Base-by-base conservation (phyloP, 352 stramenopile species). In the Globisporangium barbulae region DNA sequence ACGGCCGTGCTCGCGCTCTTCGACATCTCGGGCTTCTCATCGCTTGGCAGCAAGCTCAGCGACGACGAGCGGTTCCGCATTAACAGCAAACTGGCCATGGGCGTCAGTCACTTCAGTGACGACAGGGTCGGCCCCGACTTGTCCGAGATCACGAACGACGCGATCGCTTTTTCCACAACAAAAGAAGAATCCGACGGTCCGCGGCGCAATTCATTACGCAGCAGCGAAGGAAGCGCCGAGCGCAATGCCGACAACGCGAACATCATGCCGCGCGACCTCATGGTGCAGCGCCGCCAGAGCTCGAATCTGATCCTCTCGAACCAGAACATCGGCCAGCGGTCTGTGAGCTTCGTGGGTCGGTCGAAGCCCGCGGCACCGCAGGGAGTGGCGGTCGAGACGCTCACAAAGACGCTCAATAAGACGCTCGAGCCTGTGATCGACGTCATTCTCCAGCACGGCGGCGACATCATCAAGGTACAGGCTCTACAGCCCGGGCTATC, bases 1-100 rank as follows among this genome's bases (percentile, higher is more conserved):
- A 70, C 78, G 0, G 84, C 80, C 0, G 81, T 89, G 5, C 82
- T 95, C 12, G 88, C 78, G 10, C 69, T 96, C 13, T 95, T 96
- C 53, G 86, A 96, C 61, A 93, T 96, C 37, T 93, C 82, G 13
- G 89, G 88, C 4, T 97, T 96, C 66, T 94, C 87, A 0, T 91
- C 80, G 6, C 81, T 95, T 13, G 88, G 84, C 21, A 91, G 87
- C 61, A 78, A 78, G 58, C 79, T 90, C 35, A 84, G 67, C 25
- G 81, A 90, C 4, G 81, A 85, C 25, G 81, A 90, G 58, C 70
- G 70, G 25, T 67, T 76, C 48, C 68, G 81, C 31, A 83, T 78
- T 57, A 74, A 72, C 17, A 68, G 47, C 63, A 59, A 53, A n/a
- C 25, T 21, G 7, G 22, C 37, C 6, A 45, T 47, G n/a, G 49